Conservation (phyloP, 495 filamentous ascomycete species). For the Saxophila tyrrhenica region DNA sequence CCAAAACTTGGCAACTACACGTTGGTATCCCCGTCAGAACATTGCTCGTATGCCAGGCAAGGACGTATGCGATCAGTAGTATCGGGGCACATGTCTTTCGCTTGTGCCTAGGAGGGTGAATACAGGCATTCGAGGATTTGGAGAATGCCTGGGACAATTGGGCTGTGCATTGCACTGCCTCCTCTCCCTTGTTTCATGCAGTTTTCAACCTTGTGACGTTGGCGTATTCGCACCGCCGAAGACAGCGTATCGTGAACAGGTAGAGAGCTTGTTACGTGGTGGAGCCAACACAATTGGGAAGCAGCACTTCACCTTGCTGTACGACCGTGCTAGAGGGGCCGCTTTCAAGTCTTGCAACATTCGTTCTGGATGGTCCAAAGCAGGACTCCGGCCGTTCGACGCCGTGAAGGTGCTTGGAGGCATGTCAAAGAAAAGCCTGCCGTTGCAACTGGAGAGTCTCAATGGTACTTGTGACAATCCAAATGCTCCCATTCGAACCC, state of each 20-base stretch:
- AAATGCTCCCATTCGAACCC: too few species aligned
- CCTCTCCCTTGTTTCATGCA: neutral
- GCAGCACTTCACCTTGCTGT: slow-evolving; percentile 4
- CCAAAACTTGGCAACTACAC: too few species aligned
- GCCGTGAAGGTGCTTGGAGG: neutral
- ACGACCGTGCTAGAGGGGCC: neutral
- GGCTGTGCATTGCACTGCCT: too few species aligned
- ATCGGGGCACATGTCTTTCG: too few species aligned
- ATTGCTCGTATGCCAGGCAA: too few species aligned
- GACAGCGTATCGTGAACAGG: neutral
- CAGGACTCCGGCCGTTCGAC: neutral
- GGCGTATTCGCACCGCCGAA: neutral
- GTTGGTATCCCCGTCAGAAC: too few species aligned
- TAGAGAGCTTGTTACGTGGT: neutral
- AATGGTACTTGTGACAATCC: too few species aligned
- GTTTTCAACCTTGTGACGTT: neutral
- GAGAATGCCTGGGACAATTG: too few species aligned
- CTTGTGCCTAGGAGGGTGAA: too few species aligned
- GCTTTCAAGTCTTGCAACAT: neutral
- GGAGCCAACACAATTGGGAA: neutral
- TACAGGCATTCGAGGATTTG: too few species aligned
- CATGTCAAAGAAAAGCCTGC: neutral
- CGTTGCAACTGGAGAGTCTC: too few species aligned
- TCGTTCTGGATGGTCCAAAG: neutral
- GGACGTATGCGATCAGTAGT: too few species aligned